phyloP scores from a whole-genome alignment of 495 filamentous ascomycete species.

The Astrothelium macrocarpum region DNA sequence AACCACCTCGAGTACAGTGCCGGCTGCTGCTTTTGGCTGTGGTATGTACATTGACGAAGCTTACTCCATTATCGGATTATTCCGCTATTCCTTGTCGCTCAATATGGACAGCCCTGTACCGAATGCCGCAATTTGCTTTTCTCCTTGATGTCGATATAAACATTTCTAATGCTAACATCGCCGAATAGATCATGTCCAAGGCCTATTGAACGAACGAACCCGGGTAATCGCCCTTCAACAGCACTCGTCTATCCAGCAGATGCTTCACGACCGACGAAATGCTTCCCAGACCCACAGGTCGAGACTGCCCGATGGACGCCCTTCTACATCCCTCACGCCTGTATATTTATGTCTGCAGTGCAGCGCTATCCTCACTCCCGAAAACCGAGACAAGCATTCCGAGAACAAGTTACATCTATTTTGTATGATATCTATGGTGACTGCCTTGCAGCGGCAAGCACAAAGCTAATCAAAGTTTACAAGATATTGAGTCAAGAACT shows the following conservation, averaged over 20 bases:
- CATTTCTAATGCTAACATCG: constrained; percentile 7
- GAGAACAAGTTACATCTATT: constrained; percentile 52
- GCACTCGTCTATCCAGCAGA: constrained; percentile 25
- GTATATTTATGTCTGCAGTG: constrained; percentile 67
- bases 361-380: constrained; percentile 41
- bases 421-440: constrained; percentile 38
- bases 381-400: constrained; percentile 48
- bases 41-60: constrained; percentile 16
- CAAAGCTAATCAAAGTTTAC: constrained; percentile 16
- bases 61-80: background rate
- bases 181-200: constrained; percentile 28
- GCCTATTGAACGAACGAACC: constrained; percentile 20
- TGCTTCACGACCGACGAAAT: constrained; percentile 22
- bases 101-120: too few relatives aligned
- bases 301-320: constrained; percentile 7
- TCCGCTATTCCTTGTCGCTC: background rate
- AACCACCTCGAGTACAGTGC: constrained; percentile 16
- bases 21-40: constrained; percentile 22
- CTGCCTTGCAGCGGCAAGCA: background rate
- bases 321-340: constrained; percentile 37
- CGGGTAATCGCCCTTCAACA: constrained; percentile 23
- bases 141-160: background rate
- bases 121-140: constrained; percentile 16
- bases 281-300: constrained; percentile 23
- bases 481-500: constrained; percentile 73